These are phyloP conservation scores for Acacia concinna DNA, from an alignment of 331 rosid species.

Conservation along the genomic window DNA sequence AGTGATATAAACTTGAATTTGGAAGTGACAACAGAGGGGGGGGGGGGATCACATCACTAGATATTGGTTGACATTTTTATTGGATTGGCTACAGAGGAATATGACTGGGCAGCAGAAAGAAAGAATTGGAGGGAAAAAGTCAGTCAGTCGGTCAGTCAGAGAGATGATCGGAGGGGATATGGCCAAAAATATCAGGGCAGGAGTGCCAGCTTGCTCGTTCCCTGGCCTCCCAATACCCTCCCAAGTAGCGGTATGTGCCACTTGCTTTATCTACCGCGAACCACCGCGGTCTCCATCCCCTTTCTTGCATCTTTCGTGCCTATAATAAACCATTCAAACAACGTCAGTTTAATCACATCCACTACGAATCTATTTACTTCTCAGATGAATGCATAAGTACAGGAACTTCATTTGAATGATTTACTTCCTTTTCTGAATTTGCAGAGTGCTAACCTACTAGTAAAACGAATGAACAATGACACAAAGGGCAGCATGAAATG, in stretches of 20 bases:
- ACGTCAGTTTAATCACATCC: slow-evolving; percentile 1
- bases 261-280: slow-evolving; percentile 64
- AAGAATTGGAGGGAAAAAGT: slow-evolving; percentile 34
- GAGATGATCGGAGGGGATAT: slow-evolving; percentile 62
- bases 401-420: neutral
- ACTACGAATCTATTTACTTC: neutral
- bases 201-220: slow-evolving; percentile 67
- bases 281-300: slow-evolving; percentile 98
- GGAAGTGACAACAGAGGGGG: slow-evolving; percentile 4
- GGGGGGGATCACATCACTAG: slow-evolving; percentile 35
- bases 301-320: slow-evolving; percentile 96
- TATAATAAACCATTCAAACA: slow-evolving; percentile 40
- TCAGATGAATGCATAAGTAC: neutral
- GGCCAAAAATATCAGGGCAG: slow-evolving; percentile 90
- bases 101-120: slow-evolving; percentile 12
- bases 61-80: slow-evolving; percentile 45
- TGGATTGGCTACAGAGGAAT: slow-evolving; percentile 44
- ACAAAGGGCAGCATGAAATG: slow-evolving; percentile 17
- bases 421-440: neutral
- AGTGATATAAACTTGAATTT: neutral
- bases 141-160: slow-evolving; percentile 57
- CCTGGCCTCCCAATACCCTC: slow-evolving; percentile 97
- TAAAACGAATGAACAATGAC: slow-evolving; percentile 8
- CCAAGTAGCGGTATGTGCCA: slow-evolving; percentile 63
- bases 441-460: neutral